Base-by-base conservation (phyloP, 1,284 basidiomycete genomes). In the Irpex sp. region DNA sequence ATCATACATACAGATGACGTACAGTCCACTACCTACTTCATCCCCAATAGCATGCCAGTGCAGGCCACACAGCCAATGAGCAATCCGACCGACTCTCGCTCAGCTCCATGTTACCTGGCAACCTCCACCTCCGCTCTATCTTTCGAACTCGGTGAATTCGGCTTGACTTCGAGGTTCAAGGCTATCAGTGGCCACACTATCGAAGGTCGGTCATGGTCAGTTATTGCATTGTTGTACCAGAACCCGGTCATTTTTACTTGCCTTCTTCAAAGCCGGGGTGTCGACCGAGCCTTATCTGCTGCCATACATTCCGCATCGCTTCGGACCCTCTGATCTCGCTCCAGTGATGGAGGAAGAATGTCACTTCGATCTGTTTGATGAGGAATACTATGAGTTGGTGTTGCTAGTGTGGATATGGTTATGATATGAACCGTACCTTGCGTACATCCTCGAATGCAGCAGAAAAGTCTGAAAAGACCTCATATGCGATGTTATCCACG, bases 191-290 rank as follows among this genome's bases (percentile, higher is more conserved):
- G 88, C 88, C 89, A 91, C 3, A 91, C 89, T 90, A 59, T 17
- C 8, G 8, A 13, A 47, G 40, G 5, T 47, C 40, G n/a, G n/a
- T 15, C 40, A 47, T 11, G 40, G 40, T 47, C 40, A 47, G 31
- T 34, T 34, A 34, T 34, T 34, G 31, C 6, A 34, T 34, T 34
- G 31, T 34, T 34, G 31, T n/a, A 55, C 4, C 26, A 59, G 51
- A 64, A 31, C 56, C 52, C n/a, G n/a, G 19, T 58, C 26, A 48
- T 55, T 15, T 13, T 38, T 17, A 70, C 77, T 19, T 36, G 87
- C 89, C 88, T 82, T 91, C 88, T 75, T 91, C 88, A 70, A 94
- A 94, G 1, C 93, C 93, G 34, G 91, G 89, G 71, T 93, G 91
- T 57, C 89, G 81, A 51, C 31, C 31, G 31, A 34, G 31, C 1